Conservation (phyloP, 2,329 filamentous ascomycete genomes). For the Xylariaceae sp. region DNA sequence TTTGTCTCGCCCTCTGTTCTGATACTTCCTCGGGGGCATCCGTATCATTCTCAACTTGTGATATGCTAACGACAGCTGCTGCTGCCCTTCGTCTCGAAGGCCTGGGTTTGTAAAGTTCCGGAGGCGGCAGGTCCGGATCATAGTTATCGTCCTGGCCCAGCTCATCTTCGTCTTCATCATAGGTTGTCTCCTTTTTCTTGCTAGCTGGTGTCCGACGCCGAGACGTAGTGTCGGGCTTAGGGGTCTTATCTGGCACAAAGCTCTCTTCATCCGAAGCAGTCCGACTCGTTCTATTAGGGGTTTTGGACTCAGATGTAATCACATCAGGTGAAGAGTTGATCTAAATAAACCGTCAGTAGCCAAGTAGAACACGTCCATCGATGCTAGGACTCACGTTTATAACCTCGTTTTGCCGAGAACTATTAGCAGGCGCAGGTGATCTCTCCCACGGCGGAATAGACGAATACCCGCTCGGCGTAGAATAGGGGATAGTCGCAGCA, state of each 20-base stretch:
- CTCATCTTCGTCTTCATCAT: conserved; percentile 27
- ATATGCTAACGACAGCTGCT: background rate
- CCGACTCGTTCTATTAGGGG: background rate
- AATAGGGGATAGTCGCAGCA: conserved; percentile 30
- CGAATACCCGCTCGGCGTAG: conserved; percentile 32
- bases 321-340: conserved; percentile 30
- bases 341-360: conserved; percentile 19
- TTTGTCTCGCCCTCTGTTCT: background rate
- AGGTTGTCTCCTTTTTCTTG: conserved; percentile 24
- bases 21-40: background rate
- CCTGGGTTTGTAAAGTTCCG: conserved; percentile 21
- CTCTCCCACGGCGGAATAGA: conserved; percentile 29
- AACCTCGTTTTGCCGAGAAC: conserved; percentile 6
- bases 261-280: conserved; percentile 7
- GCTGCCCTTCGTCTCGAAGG: conserved; percentile 20
- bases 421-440: conserved; percentile 12
- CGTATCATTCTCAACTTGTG: conserved; percentile 3
- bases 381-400: conserved; percentile 23
- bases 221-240: conserved; percentile 1
- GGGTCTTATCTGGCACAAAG: conserved; percentile 1
- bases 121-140: conserved; percentile 12
- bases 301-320: conserved; percentile 17
- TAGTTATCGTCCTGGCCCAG: conserved; percentile 22
- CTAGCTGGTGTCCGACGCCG: conserved; percentile 5
- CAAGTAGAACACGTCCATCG: background rate